A percentile compares a stretch with the other conserved stretches of the same genome.
Conservation (phyloP, 1,284 basidiomycete genomes). For the Pascua guehoae region DNA sequence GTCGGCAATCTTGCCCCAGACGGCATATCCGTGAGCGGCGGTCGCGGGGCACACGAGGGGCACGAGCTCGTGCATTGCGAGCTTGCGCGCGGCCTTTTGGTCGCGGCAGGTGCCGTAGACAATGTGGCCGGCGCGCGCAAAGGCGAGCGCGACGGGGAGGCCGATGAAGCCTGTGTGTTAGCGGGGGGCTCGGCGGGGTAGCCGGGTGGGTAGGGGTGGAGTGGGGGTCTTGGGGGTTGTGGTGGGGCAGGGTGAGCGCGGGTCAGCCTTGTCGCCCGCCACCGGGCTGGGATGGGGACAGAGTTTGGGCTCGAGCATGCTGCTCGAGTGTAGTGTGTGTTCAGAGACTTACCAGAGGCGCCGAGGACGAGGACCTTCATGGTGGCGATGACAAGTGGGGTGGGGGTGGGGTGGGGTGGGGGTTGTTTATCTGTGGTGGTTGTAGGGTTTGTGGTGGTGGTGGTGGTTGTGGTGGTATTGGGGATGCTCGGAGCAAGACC, state of each 20-base stretch:
- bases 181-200: background rate
- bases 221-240: background rate
- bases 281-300: too few species aligned
- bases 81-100: constrained; percentile 44
- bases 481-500: too few species aligned
- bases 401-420: too few species aligned
- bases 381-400: background rate
- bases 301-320: too few species aligned
- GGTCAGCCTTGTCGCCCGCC: too few species aligned
- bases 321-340: background rate
- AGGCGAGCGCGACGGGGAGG: constrained; percentile 53
- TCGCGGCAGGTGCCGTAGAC: constrained; percentile 56
- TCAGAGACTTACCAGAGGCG: constrained; percentile 38
- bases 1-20: constrained; percentile 51
- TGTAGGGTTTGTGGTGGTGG: too few species aligned
- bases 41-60: constrained; percentile 46
- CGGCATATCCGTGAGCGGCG: constrained; percentile 34
- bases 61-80: too few species aligned
- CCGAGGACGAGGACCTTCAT: constrained; percentile 49
- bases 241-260: too few species aligned
- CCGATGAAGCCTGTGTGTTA: constrained; percentile 53
- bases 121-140: constrained; percentile 56
- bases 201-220: background rate
- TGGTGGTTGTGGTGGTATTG: too few species aligned
- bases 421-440: too few species aligned